phyloP scores from a whole-genome alignment of 345 rosid species.

The Pelargonium nanum region DNA sequence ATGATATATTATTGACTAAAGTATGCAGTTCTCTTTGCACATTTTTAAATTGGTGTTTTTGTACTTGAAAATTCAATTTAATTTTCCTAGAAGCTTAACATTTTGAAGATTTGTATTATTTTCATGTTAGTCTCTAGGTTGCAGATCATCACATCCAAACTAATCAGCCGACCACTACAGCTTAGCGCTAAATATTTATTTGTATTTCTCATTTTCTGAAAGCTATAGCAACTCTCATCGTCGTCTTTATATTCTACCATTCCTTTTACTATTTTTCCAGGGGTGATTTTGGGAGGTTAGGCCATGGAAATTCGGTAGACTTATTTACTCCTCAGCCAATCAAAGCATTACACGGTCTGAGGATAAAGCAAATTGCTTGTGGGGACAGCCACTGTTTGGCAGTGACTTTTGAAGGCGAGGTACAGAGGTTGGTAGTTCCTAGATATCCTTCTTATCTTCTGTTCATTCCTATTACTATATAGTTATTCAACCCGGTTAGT shows the following conservation, averaged over 20 bases:
- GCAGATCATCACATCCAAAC: no score
- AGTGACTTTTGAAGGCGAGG: slow-evolving; percentile 81
- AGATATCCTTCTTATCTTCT: not conserved
- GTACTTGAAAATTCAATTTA: not conserved
- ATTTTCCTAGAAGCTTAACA: not conserved
- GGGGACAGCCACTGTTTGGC: slow-evolving; percentile 99
- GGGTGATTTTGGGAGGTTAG: slow-evolving; percentile 99
- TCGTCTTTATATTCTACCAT: no score
- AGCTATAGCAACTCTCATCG: no score
- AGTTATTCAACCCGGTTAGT: no score
- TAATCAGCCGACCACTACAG: no score
- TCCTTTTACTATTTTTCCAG: slow-evolving; percentile 26
- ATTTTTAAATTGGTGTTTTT: slow-evolving; percentile 1
- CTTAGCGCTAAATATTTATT: no score
- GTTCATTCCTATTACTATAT: not conserved
- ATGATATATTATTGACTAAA: not conserved
- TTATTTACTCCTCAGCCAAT: slow-evolving; percentile 85
- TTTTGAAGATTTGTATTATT: no score
- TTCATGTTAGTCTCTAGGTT: no score
- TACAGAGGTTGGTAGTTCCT: slow-evolving; percentile 64
- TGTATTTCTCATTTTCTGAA: no score
- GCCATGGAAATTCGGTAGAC: slow-evolving; percentile 94
- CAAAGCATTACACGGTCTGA: slow-evolving; percentile 63
- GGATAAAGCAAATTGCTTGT: slow-evolving; percentile 89
- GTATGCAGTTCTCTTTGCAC: not conserved